A percentile compares a stretch with the other conserved stretches of the same genome.
Conservation (phyloP, 768 basidiomycete genomes). For the Pleurotus tuber-regium region DNA sequence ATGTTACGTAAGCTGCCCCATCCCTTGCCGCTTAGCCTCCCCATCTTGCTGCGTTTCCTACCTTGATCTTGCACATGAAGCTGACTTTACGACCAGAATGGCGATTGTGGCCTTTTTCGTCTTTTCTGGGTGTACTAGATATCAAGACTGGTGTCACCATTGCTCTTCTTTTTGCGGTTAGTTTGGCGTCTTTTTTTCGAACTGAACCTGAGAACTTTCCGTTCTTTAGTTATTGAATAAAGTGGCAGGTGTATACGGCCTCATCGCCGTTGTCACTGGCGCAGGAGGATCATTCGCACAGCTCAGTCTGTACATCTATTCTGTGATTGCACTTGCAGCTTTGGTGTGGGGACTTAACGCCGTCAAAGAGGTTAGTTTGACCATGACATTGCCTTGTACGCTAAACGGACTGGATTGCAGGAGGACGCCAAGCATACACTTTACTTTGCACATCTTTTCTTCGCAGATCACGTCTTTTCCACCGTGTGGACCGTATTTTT, state of each 20-base stretch:
- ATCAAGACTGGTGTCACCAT: slow-evolving; percentile 92
- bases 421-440: slow-evolving; percentile 85
- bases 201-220: neutral
- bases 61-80: slow-evolving; percentile 54
- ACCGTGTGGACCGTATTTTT: slow-evolving; percentile 94
- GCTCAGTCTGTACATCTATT: slow-evolving; percentile 92
- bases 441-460: slow-evolving; percentile 90
- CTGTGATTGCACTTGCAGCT: slow-evolving; percentile 74
- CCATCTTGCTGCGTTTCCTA: too few relatives aligned
- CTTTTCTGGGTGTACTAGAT: slow-evolving; percentile 86
- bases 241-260: slow-evolving; percentile 95
- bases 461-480: slow-evolving; percentile 86
- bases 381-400: too few relatives aligned
- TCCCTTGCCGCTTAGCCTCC: too few relatives aligned
- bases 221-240: slow-evolving; percentile 81
- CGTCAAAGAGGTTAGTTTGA: slow-evolving; percentile 71
- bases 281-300: slow-evolving; percentile 94
- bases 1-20: too few relatives aligned
- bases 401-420: slow-evolving; percentile 40
- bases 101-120: slow-evolving; percentile 77
- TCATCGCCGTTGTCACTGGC: slow-evolving; percentile 87
- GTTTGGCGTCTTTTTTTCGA: slow-evolving; percentile 26
- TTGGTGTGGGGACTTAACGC: slow-evolving; percentile 86
- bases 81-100: slow-evolving; percentile 81
- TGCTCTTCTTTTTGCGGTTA: slow-evolving; percentile 84